phyloP scores from a whole-genome alignment of 179 eudicot genomes.

The Drosera spatulata region DNA sequence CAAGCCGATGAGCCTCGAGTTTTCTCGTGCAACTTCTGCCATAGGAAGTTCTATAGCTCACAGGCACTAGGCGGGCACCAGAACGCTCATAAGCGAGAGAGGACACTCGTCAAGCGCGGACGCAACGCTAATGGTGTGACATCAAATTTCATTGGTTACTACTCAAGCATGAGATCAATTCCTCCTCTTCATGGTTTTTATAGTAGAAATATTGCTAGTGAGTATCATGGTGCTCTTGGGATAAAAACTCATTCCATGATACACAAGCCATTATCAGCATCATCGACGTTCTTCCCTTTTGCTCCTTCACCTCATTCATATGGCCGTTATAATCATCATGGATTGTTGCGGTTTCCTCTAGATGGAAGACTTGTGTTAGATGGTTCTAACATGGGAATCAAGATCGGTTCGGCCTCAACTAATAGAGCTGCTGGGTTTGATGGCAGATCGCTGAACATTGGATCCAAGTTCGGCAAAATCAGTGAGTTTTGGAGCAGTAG shows the following conservation, averaged over 20 bases:
- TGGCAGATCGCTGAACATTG: constrained; percentile 14
- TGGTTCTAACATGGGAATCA: constrained; percentile 4
- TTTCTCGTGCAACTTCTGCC: constrained; percentile 56
- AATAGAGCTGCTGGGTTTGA: constrained; percentile 30
- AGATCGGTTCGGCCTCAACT: constrained; percentile 1
- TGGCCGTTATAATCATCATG: constrained; percentile 12
- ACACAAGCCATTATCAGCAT: constrained; percentile 27
- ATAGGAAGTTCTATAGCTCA: constrained; percentile 45
- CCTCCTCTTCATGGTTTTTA: constrained; percentile 38
- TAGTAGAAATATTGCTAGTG: constrained; percentile 14
- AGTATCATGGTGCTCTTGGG: constrained; percentile 15
- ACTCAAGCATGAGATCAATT: constrained; percentile 24
- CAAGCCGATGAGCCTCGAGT: constrained; percentile 19
- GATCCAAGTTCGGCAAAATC: constrained; percentile 10
- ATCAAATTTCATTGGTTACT: constrained; percentile 3
- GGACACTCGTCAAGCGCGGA: constrained; percentile 27
- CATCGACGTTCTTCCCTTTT: neutral
- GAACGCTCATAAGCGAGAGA: constrained; percentile 53
- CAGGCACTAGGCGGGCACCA: constrained; percentile 70
- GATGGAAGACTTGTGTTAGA: constrained; percentile 30
- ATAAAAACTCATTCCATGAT: constrained; percentile 47
- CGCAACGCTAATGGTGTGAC: constrained; percentile 1
- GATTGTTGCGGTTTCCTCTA: constrained; percentile 26
- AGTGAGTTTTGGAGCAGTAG: constrained; percentile 21
- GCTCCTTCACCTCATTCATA: constrained; percentile 3